Evolutionary conservation across 2,329 filamentous ascomycete genomes (phyloP).

Genomic region (Curvularia spicifera): DNA sequence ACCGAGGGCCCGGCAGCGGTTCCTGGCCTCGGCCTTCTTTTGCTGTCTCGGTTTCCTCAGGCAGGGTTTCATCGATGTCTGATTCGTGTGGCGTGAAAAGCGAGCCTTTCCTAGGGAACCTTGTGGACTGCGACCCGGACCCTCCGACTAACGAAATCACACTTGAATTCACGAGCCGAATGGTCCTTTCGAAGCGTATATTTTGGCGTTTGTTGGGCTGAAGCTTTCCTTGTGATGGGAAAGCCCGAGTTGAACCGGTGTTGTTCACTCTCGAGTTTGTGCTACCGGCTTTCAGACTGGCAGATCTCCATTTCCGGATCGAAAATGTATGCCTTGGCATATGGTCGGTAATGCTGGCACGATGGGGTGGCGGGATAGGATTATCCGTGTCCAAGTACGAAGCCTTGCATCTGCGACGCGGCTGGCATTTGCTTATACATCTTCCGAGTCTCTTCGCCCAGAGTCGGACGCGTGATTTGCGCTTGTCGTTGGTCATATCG

Average conservation of each 20-base stretch:
- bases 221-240: conserved; percentile 13
- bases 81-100: not conserved
- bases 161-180: conserved; percentile 13
- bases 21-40: not conserved
- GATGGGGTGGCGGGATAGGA: not conserved
- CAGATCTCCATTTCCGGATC: conserved; percentile 3
- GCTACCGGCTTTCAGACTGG: not conserved
- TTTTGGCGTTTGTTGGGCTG: not conserved
- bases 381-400: conserved; percentile 5
- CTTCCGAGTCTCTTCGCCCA: conserved; percentile 14
- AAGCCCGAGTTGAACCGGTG: conserved; percentile 2
- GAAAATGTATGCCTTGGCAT: conserved; percentile 1
- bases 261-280: not conserved
- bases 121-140: not conserved
- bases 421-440: conserved; percentile 9
- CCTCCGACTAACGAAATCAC: conserved; percentile 10
- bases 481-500: conserved; percentile 6
- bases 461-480: conserved; percentile 6
- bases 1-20: conserved; percentile 3
- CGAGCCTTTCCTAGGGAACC: conserved; percentile 1
- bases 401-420: conserved; percentile 8
- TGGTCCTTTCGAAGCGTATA: conserved; percentile 4
- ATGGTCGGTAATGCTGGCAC: not conserved
- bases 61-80: not conserved
- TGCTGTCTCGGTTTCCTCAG: not conserved